Evolutionary conservation across 2,329 filamentous ascomycete species (phyloP).

Genomic region (Cercospora sp.): DNA sequence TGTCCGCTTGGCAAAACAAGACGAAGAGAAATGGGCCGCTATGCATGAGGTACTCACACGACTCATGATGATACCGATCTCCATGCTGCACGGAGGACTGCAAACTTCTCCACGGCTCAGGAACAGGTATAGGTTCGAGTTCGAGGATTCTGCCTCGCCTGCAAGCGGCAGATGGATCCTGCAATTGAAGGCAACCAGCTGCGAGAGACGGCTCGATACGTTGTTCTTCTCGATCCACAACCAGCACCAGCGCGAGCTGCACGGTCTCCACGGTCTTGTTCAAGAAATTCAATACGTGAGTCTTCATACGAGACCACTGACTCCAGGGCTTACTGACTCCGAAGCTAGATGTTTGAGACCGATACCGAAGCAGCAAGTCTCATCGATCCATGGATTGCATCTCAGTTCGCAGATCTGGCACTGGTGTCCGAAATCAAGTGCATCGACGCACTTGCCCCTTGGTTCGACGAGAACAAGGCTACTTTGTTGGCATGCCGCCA

Average conservation of each 20-base stretch:
- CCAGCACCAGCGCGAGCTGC: slow-evolving; percentile 22
- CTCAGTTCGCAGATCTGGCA: slow-evolving; percentile 34
- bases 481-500: neutral
- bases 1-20: slow-evolving; percentile 39
- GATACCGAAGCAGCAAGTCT: slow-evolving; percentile 28
- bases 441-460: slow-evolving; percentile 20
- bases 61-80: slow-evolving; percentile 16
- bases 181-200: slow-evolving; percentile 6
- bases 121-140: slow-evolving; percentile 14
- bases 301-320: neutral
- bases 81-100: slow-evolving; percentile 18
- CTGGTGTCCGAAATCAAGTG: slow-evolving; percentile 29
- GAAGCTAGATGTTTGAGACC: slow-evolving; percentile 31
- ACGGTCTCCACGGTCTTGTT: slow-evolving; percentile 27
- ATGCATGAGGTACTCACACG: slow-evolving; percentile 36
- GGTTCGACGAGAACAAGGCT: slow-evolving; percentile 21
- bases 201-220: slow-evolving; percentile 19
- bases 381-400: slow-evolving; percentile 31
- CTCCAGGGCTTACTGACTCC: neutral
- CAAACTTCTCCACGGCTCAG: slow-evolving; percentile 30
- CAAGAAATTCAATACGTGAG: slow-evolving; percentile 32
- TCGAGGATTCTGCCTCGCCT: slow-evolving; percentile 5
- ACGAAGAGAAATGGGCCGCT: slow-evolving; percentile 45
- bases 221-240: slow-evolving; percentile 36
- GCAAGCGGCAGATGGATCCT: slow-evolving; percentile 10